Evolutionary conservation across 495 filamentous ascomycete species (phyloP), one percentile per base, ranked within the genome.

Genomic region (Penicillium steckii): DNA sequence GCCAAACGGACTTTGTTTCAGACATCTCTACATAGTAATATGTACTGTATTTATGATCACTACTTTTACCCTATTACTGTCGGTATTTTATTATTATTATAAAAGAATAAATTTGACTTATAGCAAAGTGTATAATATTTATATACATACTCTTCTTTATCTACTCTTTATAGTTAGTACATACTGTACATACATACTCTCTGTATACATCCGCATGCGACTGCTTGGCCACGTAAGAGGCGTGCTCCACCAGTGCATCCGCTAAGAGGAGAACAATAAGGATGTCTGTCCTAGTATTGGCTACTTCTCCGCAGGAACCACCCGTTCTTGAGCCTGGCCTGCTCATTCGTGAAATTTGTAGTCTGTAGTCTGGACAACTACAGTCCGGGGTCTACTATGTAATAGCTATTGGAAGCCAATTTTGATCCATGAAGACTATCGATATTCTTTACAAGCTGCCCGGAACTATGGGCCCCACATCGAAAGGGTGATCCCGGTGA

Each of bases 211-310:
- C 42, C 48, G 46, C 51, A 59, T 54, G 27, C 47, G 35, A 46
- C 10, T 33, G 26, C 19, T 15, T 15, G 45, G 52, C 53, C 61
- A 55, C 58, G 58, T 61, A 61, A 61, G 55, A 64, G 57, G 57
- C 57, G 48, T 51, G n/a, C 51, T 61, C 61, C 55, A 58, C 61
- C 22, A n/a, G 37, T 46, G 47, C 51, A 40, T 51, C 56, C 22
- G 38, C 43, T 48, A 48, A 24, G 48, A 33, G 17, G 15, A 8
- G 3, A 50, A 40, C 37, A 22, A 41, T 52, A 52, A 35, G 51
- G 56, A 35, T 41, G 27, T 21, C 15, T 59, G 19, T 19, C 13
- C 50, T 26, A 33, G 10, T 13, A 44, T 30, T 23, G 23, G 35
- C 35, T 38, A 19, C 35, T 29, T 6, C 22, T 26, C 30, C 52